Evolutionary conservation across 78 protist genomes (phyloP), one percentile per base, ranked within the genome.

Genomic region (Dictyostelium brefeldianum): DNA sequence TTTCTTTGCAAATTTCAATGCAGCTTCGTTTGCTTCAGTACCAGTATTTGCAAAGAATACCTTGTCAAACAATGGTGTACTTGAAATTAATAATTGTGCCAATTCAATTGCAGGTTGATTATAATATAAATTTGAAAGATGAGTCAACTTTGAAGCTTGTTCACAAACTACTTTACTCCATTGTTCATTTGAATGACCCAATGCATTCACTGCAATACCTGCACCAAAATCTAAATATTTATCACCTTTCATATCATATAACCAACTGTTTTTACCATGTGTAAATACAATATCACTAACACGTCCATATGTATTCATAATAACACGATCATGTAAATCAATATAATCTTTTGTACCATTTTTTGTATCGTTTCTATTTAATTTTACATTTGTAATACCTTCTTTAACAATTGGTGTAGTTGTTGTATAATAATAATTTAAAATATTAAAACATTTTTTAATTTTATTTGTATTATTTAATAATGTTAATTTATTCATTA

Each of bases 1-100:
- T 27, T 92, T 91, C 22, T 95, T 77, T 17, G 94, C 84, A n/a
- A 96, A 96, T 80, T 96, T 94, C 54, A 96, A 59, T 7, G 96
- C 97, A 12, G 89, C 98, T 62, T 96, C 98, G 43, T 84, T 87
- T 10, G 98, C 96, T 78, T 96, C 98, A 0, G 98, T 91, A 62
- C 98, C 98, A 56, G 96, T 64, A 78, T 96, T 96, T 79, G 96
- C 91, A 69, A 94, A 92, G 89, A 96, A 96, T 9, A 87, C 93
- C 56, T 87, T 64, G 56, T 74, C 81, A 36, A 81, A 54, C 7
- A 14, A 43, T 18, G 47, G 8, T 15, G 95, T 36, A 54, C 47
- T 48, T 20, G 54, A 74, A 43, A 80, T 80, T 29, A 96, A 78
- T 54, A 5, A 17, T 50, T 92, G 62, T 15, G 96, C 96, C 31